Percentiles rank a stretch among this genome's conserved stretches.
Evolutionary conservation across 495 filamentous ascomycete genomes (phyloP).

Genomic region (Chaetomium fimeti): DNA sequence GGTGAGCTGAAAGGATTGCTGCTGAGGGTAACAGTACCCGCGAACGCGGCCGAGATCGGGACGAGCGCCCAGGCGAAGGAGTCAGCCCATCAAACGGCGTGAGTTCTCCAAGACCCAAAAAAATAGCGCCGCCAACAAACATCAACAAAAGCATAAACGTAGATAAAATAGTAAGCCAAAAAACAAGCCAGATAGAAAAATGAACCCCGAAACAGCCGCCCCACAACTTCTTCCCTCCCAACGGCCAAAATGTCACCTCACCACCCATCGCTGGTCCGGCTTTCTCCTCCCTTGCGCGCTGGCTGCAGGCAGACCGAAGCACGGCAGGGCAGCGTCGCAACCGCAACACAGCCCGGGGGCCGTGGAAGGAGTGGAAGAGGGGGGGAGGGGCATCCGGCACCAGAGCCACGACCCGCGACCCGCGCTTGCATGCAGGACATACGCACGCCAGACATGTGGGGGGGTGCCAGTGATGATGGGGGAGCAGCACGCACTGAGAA

Average conservation of each 20-base stretch:
- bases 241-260: neutral
- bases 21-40: slow-evolving; percentile 9
- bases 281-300: too few relatives aligned
- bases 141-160: neutral
- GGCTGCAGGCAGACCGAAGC: neutral
- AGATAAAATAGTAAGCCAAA: neutral
- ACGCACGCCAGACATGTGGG: neutral
- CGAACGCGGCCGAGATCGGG: slow-evolving; percentile 1
- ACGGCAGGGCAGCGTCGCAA: neutral
- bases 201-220: neutral
- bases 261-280: neutral
- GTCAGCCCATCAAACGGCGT: neutral
- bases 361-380: neutral
- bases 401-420: slow-evolving; percentile 8
- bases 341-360: neutral
- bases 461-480: too few relatives aligned
- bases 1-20: neutral
- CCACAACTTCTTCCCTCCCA: neutral
- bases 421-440: slow-evolving; percentile 8
- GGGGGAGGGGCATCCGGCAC: slow-evolving; percentile 3
- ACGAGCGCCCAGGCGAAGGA: neutral
- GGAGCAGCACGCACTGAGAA: too few relatives aligned
- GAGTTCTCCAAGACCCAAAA: neutral
- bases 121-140: neutral
- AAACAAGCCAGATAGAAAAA: slow-evolving; percentile 2